Conservation (phyloP, 257 asterid genomes). For the Rehmannia glutinosa region DNA sequence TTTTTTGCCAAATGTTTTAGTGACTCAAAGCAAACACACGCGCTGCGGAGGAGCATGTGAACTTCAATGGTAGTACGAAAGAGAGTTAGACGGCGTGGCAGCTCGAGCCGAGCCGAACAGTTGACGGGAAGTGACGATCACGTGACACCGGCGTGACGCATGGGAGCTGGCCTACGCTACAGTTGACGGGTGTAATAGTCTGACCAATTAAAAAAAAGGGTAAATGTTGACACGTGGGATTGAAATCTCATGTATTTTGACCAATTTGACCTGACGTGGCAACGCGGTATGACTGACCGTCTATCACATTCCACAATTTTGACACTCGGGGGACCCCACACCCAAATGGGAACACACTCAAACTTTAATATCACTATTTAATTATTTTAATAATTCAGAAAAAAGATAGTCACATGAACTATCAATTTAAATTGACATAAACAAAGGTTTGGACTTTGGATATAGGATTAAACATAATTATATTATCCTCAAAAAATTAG, state of each 20-base stretch:
- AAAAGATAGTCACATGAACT: not conserved
- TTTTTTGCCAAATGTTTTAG: no score
- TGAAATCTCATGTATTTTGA: constrained; percentile 21
- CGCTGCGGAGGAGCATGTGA: not conserved
- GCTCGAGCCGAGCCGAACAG: not conserved
- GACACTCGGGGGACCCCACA: not conserved
- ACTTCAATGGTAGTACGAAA: not conserved
- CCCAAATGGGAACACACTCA: not conserved
- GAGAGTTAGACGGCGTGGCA: not conserved
- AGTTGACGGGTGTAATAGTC: not conserved
- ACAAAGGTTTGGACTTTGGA: no score
- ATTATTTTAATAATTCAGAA: not conserved
- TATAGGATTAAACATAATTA: not conserved
- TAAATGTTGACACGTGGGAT: constrained; percentile 29
- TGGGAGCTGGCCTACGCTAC: not conserved
- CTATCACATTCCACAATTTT: not conserved
- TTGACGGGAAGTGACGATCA: constrained; percentile 18
- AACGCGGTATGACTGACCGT: constrained; percentile 52
- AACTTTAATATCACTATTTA: not conserved
- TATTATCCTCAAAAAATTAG: not conserved
- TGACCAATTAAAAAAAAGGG: not conserved
- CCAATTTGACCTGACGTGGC: constrained; percentile 64
- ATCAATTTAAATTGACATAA: not conserved
- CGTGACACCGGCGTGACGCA: constrained; percentile 26
- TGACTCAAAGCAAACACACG: not conserved